Conservation (phyloP, 1,284 basidiomycete genomes). For the Athelia psychrophila region DNA sequence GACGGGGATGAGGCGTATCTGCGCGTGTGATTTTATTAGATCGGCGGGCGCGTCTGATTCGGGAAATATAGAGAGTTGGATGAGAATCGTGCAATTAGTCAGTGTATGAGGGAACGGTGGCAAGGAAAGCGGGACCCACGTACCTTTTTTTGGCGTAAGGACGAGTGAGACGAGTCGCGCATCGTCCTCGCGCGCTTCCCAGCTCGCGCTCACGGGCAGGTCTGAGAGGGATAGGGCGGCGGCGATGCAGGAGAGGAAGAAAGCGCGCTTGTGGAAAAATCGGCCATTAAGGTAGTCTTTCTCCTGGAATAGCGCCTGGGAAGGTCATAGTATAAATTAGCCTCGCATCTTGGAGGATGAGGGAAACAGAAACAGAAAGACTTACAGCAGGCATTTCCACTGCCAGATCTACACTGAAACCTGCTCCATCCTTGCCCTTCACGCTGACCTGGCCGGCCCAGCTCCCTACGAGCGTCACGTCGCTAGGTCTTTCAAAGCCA, state of each 20-base stretch:
- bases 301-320: slow-evolving; percentile 87
- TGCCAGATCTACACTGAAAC: slow-evolving; percentile 80
- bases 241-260: slow-evolving; percentile 85
- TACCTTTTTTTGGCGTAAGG: slow-evolving; percentile 56
- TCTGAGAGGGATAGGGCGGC: slow-evolving; percentile 52
- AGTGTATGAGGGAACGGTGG: neutral
- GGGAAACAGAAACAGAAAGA: slow-evolving; percentile 10
- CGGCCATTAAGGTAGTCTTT: slow-evolving; percentile 92
- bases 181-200: slow-evolving; percentile 62
- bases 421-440: slow-evolving; percentile 58
- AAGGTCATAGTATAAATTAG: too few relatives aligned
- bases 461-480: slow-evolving; percentile 70
- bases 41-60: slow-evolving; percentile 56
- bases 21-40: slow-evolving; percentile 67
- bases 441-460: slow-evolving; percentile 71
- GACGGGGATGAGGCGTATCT: slow-evolving; percentile 74
- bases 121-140: slow-evolving; percentile 12
- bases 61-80: slow-evolving; percentile 12
- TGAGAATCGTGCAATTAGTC: slow-evolving; percentile 12
- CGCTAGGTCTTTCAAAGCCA: slow-evolving; percentile 62
- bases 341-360: too few relatives aligned
- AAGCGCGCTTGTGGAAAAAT: slow-evolving; percentile 92
- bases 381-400: slow-evolving; percentile 86
- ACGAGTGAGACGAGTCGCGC: slow-evolving; percentile 70
- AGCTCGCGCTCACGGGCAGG: slow-evolving; percentile 54